Evolutionary conservation across 495 filamentous ascomycete species (phyloP).

Genomic region (Aspergillus haitiensis): DNA sequence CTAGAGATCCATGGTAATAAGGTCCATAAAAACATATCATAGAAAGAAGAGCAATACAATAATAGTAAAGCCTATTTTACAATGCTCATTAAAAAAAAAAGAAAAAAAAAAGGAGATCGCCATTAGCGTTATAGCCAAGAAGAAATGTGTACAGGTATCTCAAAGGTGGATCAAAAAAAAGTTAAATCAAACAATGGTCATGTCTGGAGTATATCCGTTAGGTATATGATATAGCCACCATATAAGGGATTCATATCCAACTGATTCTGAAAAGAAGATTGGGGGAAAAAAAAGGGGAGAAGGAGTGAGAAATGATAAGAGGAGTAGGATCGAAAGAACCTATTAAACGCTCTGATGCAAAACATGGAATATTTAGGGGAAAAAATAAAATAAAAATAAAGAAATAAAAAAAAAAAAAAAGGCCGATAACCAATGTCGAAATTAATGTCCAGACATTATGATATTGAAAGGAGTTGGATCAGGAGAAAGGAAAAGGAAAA

Average conservation of each 20-base stretch:
- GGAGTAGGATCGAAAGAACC: not conserved
- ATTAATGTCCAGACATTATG: constrained; percentile 34
- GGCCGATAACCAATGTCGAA: not conserved
- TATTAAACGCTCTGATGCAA: constrained; percentile 24
- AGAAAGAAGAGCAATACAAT: constrained; percentile 5
- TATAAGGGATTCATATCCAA: not conserved
- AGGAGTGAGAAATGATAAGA: not conserved
- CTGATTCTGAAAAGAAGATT: not conserved
- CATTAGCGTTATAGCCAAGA: constrained; percentile 1
- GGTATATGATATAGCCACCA: constrained; percentile 13
- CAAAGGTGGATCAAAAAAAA: constrained; percentile 5
- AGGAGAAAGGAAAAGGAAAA: constrained; percentile 23
- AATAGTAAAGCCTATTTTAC: constrained; percentile 15
- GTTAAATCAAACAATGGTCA: not conserved
- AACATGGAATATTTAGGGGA: constrained; percentile 8
- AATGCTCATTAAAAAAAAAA: constrained; percentile 11
- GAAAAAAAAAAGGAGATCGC: constrained; percentile 9
- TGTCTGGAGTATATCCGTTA: constrained; percentile 2
- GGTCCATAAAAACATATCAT: constrained; percentile 16
- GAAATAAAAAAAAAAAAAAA: constrained; percentile 5
- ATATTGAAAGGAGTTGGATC: constrained; percentile 20
- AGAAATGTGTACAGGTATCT: constrained; percentile 16
- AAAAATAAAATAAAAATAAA: constrained; percentile 6
- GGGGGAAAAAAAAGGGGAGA: constrained; percentile 11
- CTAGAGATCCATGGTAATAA: constrained; percentile 1